A percentile compares a stretch with the other conserved stretches of the same genome.
These are phyloP conservation scores for Quercus glauca DNA, from an alignment of 306 rosid species.

Conservation along the genomic window DNA sequence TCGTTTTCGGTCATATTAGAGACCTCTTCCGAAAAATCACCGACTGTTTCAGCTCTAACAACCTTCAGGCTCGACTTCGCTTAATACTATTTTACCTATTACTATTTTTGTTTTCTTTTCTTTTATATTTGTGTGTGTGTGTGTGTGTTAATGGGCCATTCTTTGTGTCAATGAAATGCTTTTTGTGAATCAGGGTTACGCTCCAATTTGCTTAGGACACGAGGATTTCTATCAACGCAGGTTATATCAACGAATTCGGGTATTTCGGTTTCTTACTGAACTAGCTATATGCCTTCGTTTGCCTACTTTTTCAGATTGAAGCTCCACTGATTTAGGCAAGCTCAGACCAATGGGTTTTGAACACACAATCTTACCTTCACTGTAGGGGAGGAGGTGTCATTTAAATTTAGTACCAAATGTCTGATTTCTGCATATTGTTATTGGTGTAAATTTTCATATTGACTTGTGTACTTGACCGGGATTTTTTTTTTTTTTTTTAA, in stretches of 20 bases:
- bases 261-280: not conserved
- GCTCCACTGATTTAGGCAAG: no score
- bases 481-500: no score
- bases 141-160: not conserved
- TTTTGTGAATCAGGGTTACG: constrained; percentile 53
- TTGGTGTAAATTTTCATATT: no score
- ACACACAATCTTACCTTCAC: no score
- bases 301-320: not conserved
- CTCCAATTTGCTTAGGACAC: constrained; percentile 82
- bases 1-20: constrained; percentile 76
- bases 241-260: constrained; percentile 86
- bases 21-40: constrained; percentile 67
- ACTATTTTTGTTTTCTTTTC: not conserved
- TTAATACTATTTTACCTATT: not conserved
- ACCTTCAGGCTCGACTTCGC: constrained; percentile 46
- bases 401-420: no score
- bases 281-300: not conserved
- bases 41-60: constrained; percentile 59
- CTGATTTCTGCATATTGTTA: no score
- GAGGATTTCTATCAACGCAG: constrained; percentile 87
- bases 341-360: no score
- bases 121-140: no score
- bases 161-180: no score
- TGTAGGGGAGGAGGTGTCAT: no score
- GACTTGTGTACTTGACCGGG: not conserved